These are phyloP conservation scores for Russula brevipes DNA, from an alignment of 768 basidiomycete species.

Conservation along the genomic window DNA sequence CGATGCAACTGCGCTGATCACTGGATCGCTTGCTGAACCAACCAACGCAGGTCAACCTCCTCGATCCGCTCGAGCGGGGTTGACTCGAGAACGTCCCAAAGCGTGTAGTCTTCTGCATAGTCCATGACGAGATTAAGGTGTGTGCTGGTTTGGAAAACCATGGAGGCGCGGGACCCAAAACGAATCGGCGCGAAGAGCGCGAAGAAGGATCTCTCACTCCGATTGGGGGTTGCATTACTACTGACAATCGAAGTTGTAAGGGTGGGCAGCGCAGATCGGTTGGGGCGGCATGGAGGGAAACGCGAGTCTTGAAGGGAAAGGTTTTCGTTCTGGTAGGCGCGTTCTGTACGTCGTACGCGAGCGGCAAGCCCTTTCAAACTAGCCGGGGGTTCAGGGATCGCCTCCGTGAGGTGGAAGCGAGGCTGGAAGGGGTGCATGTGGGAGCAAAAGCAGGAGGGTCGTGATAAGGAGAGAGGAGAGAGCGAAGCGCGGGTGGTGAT, in stretches of 20 bases:
- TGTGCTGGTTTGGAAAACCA: slow-evolving; percentile 78
- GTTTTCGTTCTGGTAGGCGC: slow-evolving; percentile 39
- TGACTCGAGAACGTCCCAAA: slow-evolving; percentile 85
- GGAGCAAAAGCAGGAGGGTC: slow-evolving; percentile 21
- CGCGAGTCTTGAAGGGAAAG: slow-evolving; percentile 63
- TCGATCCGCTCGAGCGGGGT: slow-evolving; percentile 54
- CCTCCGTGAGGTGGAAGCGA: not conserved
- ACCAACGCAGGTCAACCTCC: slow-evolving; percentile 73
- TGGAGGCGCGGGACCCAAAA: slow-evolving; percentile 71
- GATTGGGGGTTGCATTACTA: slow-evolving; percentile 83
- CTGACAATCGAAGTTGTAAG: not conserved
- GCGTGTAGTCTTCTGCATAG: slow-evolving; percentile 77
- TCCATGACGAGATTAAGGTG: slow-evolving; percentile 79
- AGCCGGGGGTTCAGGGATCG: not conserved
- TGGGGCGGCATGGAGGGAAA: slow-evolving; percentile 4
- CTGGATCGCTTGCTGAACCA: slow-evolving; percentile 60
- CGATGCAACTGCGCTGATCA: slow-evolving; percentile 83
- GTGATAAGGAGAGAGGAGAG: slow-evolving; percentile 18
- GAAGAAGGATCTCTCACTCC: slow-evolving; percentile 75
- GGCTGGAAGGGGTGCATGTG: not conserved
- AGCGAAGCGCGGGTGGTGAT: slow-evolving; percentile 25
- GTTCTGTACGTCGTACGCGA: slow-evolving; percentile 19
- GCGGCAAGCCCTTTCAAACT: not conserved
- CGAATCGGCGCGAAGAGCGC: slow-evolving; percentile 48
- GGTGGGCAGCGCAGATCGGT: not conserved